Base-by-base conservation (phyloP, 108 stramenopile species). In the Nannochloropsis granulata region DNA sequence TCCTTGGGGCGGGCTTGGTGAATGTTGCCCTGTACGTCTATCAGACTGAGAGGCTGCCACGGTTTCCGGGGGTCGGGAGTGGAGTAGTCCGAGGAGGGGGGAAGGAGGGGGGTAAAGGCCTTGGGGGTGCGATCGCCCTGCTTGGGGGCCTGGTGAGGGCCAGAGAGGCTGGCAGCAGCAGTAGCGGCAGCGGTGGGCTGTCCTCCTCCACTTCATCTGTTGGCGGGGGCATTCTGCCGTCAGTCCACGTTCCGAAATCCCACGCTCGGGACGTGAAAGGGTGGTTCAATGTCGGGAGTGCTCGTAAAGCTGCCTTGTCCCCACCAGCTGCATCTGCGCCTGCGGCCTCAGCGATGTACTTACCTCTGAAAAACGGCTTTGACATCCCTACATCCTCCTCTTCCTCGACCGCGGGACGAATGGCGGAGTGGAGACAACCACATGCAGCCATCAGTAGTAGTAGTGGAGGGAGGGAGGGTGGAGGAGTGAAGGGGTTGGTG, bases 21-120 rank as follows among this genome's bases (percentile, higher is more conserved):
- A 82, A 87, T 25, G 43, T 85, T 14, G 79, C 89, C 12, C 56
- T 91, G 13, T 91, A 88, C 84, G 19, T 91, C 43, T 91, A 91
- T 45, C 56, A 71, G 10, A 7, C 11, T 16, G 56, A 71, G 56
- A 5, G 56, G 56, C 56, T 71, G 56, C 56, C 56, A 16, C n/a
- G 16, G 0, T 71, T 16, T 16, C 56, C 56, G 0, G 56, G 9
- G 56, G 56, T 2, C 9, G 56, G n/a, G 2, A 0, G 56, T 71
- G n/a, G 56, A n/a, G 56, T n/a, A n/a, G 56, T 10, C 5, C 21
- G 56, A 71, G n/a, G 56, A 71, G 21, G n/a, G 11, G 56, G 56
- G 2, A 71, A 71, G 16, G 56, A n/a, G 21, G n/a, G 11, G 10
- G 56, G 21, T 2, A n/a, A n/a, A 71, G 16, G 21, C 2, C 7